phyloP scores from a whole-genome alignment of 2,329 filamentous ascomycete species.

The Torrubiellomyces zombiae region DNA sequence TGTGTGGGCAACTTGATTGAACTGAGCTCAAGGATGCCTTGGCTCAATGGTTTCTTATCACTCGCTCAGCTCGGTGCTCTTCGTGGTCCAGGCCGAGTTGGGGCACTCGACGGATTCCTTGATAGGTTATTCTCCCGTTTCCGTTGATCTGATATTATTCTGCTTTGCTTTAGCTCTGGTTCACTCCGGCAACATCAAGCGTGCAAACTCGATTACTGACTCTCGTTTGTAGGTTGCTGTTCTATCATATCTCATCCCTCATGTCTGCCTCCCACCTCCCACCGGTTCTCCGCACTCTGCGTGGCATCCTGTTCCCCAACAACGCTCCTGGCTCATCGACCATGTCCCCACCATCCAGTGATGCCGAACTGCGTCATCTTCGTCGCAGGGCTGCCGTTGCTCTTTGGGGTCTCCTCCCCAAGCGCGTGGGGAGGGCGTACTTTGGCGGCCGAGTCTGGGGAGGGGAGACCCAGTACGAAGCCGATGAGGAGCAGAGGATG shows the following conservation, averaged over 20 bases:
- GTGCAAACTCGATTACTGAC: slow-evolving; percentile 7
- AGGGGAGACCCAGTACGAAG: slow-evolving; percentile 8
- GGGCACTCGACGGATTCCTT: slow-evolving; percentile 57
- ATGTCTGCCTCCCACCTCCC: slow-evolving; percentile 50
- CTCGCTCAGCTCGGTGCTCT: slow-evolving; percentile 60
- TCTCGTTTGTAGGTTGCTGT: slow-evolving; percentile 33
- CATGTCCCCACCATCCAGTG: slow-evolving; percentile 40
- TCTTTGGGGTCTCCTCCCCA: slow-evolving; percentile 31
- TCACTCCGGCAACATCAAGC: neutral
- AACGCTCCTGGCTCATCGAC: slow-evolving; percentile 54
- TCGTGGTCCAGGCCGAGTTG: slow-evolving; percentile 58
- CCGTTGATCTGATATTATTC: slow-evolving; percentile 4
- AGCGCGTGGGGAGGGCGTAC: slow-evolving; percentile 30
- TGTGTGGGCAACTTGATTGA: slow-evolving; percentile 58
- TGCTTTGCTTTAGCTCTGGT: slow-evolving; percentile 5
- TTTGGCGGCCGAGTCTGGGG: slow-evolving; percentile 24
- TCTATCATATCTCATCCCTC: slow-evolving; percentile 37
- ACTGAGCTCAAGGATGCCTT: slow-evolving; percentile 72
- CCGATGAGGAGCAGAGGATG: slow-evolving; percentile 21
- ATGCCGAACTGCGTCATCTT: slow-evolving; percentile 43
- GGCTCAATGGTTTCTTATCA: slow-evolving; percentile 61
- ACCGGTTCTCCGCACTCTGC: slow-evolving; percentile 50
- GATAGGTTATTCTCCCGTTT: slow-evolving; percentile 59
- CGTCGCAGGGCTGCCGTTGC: slow-evolving; percentile 50
- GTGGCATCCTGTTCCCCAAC: slow-evolving; percentile 72